Percentiles rank a stretch among this genome's conserved stretches.
phyloP scores from a whole-genome alignment of 2,329 filamentous ascomycete species.

The Fonsecaea multimorphosa region DNA sequence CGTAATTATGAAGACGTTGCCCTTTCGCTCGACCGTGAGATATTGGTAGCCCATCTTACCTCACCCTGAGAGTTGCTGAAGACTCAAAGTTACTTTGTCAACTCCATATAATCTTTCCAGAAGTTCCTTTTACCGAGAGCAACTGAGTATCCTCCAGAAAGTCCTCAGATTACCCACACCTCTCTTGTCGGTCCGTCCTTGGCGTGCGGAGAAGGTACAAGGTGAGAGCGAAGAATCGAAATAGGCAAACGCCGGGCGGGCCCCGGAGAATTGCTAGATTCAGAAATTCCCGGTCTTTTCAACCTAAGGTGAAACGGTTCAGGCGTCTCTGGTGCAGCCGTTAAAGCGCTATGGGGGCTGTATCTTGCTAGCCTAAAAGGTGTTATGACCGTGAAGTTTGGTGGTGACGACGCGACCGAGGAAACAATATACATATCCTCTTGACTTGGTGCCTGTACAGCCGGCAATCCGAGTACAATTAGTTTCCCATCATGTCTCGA shows the following conservation, averaged over 20 bases:
- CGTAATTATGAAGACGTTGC: constrained; percentile 58
- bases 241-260: background rate
- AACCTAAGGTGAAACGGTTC: too few species aligned
- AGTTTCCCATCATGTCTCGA: constrained; percentile 14
- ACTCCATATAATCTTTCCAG: background rate
- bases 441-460: background rate
- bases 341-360: background rate
- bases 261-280: background rate
- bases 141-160: background rate
- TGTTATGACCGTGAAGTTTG: background rate
- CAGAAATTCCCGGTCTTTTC: background rate
- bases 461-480: background rate
- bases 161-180: background rate
- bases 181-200: background rate
- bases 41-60: constrained; percentile 15
- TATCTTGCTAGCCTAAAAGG: background rate
- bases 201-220: background rate
- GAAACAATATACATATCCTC: background rate
- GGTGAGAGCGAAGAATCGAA: background rate
- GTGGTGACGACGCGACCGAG: background rate
- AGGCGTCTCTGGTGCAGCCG: background rate
- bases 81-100: background rate
- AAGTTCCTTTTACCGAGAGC: background rate
- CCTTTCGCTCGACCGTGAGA: constrained; percentile 3
- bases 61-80: background rate